Conservation (phyloP, 75 land plant species). For the Cupressus sempervirens region DNA sequence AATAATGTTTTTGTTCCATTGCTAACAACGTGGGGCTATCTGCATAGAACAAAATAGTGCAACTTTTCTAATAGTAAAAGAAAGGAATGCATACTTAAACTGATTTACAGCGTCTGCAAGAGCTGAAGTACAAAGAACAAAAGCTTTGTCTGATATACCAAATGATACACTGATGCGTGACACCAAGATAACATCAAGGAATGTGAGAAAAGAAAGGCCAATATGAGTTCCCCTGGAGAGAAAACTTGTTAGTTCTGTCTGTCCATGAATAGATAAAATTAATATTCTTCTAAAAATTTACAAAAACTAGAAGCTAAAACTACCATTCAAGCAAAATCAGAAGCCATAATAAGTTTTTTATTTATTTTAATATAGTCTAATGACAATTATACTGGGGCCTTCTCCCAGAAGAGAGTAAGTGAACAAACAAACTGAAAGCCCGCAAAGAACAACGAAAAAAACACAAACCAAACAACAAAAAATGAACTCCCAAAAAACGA, state of each 20-base stretch:
- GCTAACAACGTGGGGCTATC: neutral
- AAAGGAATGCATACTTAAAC: slow-evolving; percentile 55
- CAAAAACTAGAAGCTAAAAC: neutral
- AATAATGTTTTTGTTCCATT: neutral
- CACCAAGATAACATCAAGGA: slow-evolving; percentile 56
- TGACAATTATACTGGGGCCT: too few species aligned
- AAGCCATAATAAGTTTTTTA: neutral
- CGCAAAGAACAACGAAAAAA: too few species aligned
- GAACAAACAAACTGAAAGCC: too few species aligned
- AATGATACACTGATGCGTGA: slow-evolving; percentile 28
- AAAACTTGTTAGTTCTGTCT: neutral
- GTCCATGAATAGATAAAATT: neutral
- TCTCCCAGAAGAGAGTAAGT: too few species aligned
- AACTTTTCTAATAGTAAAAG: neutral
- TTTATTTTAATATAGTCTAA: too few species aligned
- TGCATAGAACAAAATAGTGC: neutral
- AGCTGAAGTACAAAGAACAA: slow-evolving; percentile 72
- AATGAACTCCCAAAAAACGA: too few species aligned
- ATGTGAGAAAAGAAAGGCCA: slow-evolving; percentile 40
- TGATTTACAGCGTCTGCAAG: slow-evolving; percentile 71
- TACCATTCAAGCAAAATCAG: neutral
- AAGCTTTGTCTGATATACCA: slow-evolving; percentile 56
- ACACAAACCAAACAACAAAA: too few species aligned
- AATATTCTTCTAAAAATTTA: neutral
- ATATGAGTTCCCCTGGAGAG: slow-evolving; percentile 58